Evolutionary conservation across 371 early-diverging fungal species (phyloP).

Genomic region (Saksenaea oblongispora): DNA sequence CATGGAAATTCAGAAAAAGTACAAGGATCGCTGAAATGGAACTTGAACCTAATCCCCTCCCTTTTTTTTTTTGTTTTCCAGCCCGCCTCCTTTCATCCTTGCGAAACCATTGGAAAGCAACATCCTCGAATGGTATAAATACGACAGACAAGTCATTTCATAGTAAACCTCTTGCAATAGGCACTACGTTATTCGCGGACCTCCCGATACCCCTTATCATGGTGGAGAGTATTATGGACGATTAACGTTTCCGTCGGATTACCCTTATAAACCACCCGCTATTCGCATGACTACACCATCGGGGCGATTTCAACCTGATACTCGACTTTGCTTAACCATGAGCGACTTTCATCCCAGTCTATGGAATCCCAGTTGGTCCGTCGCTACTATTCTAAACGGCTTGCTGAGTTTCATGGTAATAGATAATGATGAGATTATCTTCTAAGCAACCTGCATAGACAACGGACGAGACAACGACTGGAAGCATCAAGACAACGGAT

Average conservation of each 20-base stretch:
- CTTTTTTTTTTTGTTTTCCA: conserved; percentile 25
- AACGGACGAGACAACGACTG: conserved; percentile 90
- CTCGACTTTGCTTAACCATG: conserved; percentile 92
- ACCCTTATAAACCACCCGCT: conserved; percentile 95
- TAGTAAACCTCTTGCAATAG: conserved; percentile 34
- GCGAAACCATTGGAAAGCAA: conserved; percentile 93
- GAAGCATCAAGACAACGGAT: conserved; percentile 80
- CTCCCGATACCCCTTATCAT: conserved; percentile 90
- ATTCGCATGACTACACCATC: conserved; percentile 94
- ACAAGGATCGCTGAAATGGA: conserved; percentile 14
- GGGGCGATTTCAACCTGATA: conserved; percentile 89
- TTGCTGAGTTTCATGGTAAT: conserved; percentile 93
- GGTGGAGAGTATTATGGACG: conserved; percentile 96
- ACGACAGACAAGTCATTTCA: background rate
- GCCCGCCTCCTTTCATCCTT: conserved; percentile 71
- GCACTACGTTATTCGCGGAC: conserved; percentile 95
- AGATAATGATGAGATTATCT: background rate
- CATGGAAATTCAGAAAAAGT: conserved; percentile 69
- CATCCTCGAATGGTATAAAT: conserved; percentile 92
- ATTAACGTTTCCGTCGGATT: conserved; percentile 92
- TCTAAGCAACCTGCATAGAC: conserved; percentile 24
- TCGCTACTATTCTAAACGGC: conserved; percentile 93
- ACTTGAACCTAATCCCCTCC: background rate
- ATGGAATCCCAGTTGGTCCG: conserved; percentile 98
- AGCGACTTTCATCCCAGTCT: conserved; percentile 91